Evolutionary conservation across 2,329 filamentous ascomycete species (phyloP).

Genomic region (Verticillium klebahnii): DNA sequence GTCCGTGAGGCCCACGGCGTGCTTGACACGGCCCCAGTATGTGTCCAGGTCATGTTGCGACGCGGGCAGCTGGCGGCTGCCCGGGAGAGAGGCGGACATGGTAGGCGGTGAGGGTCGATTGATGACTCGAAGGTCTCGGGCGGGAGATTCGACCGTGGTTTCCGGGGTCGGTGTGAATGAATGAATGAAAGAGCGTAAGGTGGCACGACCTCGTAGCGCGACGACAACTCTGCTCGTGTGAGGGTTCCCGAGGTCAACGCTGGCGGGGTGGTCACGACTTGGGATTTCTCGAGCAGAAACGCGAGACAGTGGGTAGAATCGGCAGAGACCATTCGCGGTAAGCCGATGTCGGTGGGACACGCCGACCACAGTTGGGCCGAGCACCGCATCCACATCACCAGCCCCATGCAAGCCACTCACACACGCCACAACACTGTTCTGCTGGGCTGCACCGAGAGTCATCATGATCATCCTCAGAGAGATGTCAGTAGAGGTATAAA

Average conservation of each 20-base stretch:
- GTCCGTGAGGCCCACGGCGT: slow-evolving; percentile 86
- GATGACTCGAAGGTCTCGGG: neutral
- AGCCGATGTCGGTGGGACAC: neutral
- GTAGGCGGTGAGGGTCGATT: slow-evolving; percentile 6
- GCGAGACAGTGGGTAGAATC: neutral
- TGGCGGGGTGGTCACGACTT: neutral
- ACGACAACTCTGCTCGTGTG: neutral
- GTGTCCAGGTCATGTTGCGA: slow-evolving; percentile 91
- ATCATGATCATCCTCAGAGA: too few species aligned
- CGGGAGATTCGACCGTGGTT: neutral
- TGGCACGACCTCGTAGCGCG: neutral
- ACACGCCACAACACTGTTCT: too few species aligned
- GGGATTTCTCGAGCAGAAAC: neutral
- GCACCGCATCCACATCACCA: too few species aligned
- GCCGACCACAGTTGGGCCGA: neutral
- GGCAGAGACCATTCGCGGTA: neutral
- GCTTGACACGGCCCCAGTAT: slow-evolving; percentile 91
- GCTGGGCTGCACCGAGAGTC: too few species aligned
- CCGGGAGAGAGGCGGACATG: slow-evolving; percentile 64
- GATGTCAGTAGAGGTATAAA: too few species aligned
- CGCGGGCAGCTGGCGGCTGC: slow-evolving; percentile 74
- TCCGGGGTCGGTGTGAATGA: neutral
- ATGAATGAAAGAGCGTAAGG: neutral
- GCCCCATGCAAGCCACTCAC: too few species aligned
- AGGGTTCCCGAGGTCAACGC: neutral